phyloP scores from a whole-genome alignment of 495 filamentous ascomycete species.

The Melanomma pulvis-pyrius region DNA sequence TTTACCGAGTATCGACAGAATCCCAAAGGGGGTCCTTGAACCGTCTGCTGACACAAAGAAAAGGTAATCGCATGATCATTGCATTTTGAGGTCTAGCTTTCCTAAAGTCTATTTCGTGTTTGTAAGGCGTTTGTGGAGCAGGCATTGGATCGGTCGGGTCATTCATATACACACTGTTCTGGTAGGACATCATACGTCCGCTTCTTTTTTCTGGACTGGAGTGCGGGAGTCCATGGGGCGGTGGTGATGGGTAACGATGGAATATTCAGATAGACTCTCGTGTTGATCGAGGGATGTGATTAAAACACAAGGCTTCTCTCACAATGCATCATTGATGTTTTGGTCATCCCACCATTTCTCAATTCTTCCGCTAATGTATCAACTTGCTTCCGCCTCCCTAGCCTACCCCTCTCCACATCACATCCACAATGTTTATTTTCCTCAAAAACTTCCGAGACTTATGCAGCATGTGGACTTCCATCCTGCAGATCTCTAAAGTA shows the following conservation, averaged over 20 bases:
- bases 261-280: background rate
- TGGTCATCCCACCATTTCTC: no score
- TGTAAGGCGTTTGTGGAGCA: background rate
- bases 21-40: constrained; percentile 42
- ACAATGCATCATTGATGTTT: no score
- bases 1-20: constrained; percentile 39
- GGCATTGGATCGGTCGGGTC: background rate
- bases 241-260: background rate
- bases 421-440: no score
- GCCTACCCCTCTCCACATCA: no score
- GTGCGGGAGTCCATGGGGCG: background rate
- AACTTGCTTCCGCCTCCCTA: no score
- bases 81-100: background rate
- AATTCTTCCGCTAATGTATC: no score
- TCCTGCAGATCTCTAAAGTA: no score
- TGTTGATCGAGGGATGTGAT: background rate
- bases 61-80: background rate
- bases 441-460: no score
- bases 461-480: no score
- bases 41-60: background rate
- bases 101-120: background rate
- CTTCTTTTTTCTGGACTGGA: background rate
- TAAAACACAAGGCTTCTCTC: no score
- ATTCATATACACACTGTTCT: background rate
- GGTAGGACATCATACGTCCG: background rate